These are phyloP conservation scores for Oryza glaberrima DNA, from an alignment of 176 grass and related monocot species.

Conservation along the genomic window DNA sequence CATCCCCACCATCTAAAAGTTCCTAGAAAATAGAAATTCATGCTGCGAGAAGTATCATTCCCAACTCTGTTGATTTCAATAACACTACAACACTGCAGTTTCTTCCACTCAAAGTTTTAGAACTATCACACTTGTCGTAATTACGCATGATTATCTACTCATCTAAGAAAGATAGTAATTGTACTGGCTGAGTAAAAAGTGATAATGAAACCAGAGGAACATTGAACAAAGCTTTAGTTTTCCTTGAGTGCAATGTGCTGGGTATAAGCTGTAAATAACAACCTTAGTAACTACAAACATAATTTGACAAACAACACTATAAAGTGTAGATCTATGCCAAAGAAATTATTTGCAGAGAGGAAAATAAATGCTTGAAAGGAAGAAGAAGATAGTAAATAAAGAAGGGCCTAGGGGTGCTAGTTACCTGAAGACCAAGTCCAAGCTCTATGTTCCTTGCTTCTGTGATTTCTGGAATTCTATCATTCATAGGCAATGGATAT, in stretches of 20 bases:
- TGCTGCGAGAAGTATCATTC: not conserved
- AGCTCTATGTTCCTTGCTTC: slow-evolving; percentile 99
- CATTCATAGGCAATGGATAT: slow-evolving; percentile 81
- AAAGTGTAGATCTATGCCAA: not conserved
- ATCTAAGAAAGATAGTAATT: not conserved
- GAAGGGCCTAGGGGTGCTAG: not conserved
- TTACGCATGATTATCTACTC: not conserved
- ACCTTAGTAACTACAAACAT: not conserved
- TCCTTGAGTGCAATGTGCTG: not conserved
- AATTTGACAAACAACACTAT: not conserved
- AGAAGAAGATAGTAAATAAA: not conserved
- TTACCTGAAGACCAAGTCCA: slow-evolving; percentile 97
- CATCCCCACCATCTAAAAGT: not conserved
- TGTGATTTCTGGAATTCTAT: slow-evolving; percentile 93
- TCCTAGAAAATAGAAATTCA: slow-evolving; percentile 12
- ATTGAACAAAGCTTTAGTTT: not conserved
- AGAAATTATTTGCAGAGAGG: slow-evolving; percentile 18
- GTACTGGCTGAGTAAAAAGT: not conserved
- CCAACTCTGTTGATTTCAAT: not conserved
- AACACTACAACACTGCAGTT: not conserved
- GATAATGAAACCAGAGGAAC: not conserved
- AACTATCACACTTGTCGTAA: not conserved
- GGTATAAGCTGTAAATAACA: not conserved
- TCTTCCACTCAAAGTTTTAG: not conserved
- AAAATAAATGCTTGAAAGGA: not conserved